Evolutionary conservation across 2,329 filamentous ascomycete genomes (phyloP).

Genomic region (Tricladium varicosporioides): DNA sequence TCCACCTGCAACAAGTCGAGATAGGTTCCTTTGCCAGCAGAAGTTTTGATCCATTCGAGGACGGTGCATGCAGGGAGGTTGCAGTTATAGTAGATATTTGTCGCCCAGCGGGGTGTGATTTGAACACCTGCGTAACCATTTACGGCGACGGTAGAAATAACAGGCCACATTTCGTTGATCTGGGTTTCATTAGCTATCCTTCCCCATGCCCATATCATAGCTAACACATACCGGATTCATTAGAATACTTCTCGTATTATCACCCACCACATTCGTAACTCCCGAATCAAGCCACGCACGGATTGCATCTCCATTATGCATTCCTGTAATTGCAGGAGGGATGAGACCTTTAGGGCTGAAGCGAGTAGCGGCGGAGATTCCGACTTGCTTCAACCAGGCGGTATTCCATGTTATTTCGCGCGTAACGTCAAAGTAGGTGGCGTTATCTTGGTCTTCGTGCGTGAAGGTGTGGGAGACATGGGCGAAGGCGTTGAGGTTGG

Average conservation of each 20-base stretch:
- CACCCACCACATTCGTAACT: conserved; percentile 58
- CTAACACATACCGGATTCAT: conserved; percentile 47
- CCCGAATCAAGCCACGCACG: conserved; percentile 57
- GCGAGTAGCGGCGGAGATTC: conserved; percentile 43
- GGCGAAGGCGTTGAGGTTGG: conserved; percentile 52
- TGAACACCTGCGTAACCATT: conserved; percentile 56
- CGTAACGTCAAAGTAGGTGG: conserved; percentile 54
- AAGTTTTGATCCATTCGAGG: conserved; percentile 60
- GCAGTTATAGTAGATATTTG: conserved; percentile 65
- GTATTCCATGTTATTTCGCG: conserved; percentile 61
- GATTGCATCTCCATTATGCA: conserved; percentile 63
- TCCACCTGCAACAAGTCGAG: conserved; percentile 49
- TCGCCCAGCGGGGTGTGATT: conserved; percentile 59
- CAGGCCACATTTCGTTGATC: conserved; percentile 47
- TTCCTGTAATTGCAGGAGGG: conserved; percentile 60
- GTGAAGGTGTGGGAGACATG: conserved; percentile 62
- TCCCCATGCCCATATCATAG: conserved; percentile 51
- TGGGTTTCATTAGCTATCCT: conserved; percentile 14
- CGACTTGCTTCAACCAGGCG: conserved; percentile 54
- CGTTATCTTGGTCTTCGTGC: conserved; percentile 57
- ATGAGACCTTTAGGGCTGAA: conserved; percentile 56
- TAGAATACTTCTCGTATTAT: conserved; percentile 57
- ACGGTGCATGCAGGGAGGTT: conserved; percentile 54
- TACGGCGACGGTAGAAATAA: conserved; percentile 46
- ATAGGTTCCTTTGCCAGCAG: conserved; percentile 51